Evolutionary conservation across 352 stramenopile species (phyloP).

Genomic region (Globisporangium ultimum): DNA sequence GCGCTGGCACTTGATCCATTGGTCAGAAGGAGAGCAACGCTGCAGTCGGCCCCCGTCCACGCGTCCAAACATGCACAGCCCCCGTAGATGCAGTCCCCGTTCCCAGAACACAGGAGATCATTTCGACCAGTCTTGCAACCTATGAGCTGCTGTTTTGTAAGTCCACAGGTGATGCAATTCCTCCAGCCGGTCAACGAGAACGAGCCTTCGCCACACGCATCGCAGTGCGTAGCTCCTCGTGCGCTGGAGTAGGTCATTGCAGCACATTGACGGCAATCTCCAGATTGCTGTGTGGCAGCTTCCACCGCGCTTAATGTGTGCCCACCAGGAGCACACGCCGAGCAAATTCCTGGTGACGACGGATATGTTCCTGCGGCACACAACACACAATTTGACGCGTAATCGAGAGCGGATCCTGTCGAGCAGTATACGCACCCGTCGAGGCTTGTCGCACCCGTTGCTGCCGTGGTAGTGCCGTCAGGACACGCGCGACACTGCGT

Average conservation of each 20-base stretch:
- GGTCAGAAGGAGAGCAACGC: conserved; percentile 6
- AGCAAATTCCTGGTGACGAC: conserved; percentile 28
- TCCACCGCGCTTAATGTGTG: conserved; percentile 20
- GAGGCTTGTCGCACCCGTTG: conserved; percentile 16
- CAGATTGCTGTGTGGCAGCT: conserved; percentile 5
- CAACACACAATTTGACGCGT: conserved; percentile 13
- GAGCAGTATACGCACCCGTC: conserved; percentile 36
- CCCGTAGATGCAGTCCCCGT: conserved; percentile 47
- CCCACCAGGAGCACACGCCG: conserved; percentile 38
- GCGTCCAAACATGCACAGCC: conserved; percentile 40
- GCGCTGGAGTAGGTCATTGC: conserved; percentile 32
- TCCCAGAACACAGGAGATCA: conserved; percentile 50
- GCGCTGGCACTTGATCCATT: conserved; percentile 3
- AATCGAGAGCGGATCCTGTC: conserved; percentile 27
- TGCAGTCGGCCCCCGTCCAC: conserved; percentile 50
- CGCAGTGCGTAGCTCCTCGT: conserved; percentile 27
- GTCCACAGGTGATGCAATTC: conserved; percentile 47
- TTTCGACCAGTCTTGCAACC: conserved; percentile 53
- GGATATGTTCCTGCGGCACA: conserved; percentile 22
- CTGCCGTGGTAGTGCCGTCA: conserved; percentile 26
- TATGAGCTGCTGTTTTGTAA: conserved; percentile 14
- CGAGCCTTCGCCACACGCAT: conserved; percentile 24
- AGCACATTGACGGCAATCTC: conserved; percentile 35
- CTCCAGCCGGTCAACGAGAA: conserved; percentile 56
- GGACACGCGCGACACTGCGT: conserved; percentile 30